phyloP scores from a whole-genome alignment of 352 stramenopile genomes.

The Phytophthora cactorum region DNA sequence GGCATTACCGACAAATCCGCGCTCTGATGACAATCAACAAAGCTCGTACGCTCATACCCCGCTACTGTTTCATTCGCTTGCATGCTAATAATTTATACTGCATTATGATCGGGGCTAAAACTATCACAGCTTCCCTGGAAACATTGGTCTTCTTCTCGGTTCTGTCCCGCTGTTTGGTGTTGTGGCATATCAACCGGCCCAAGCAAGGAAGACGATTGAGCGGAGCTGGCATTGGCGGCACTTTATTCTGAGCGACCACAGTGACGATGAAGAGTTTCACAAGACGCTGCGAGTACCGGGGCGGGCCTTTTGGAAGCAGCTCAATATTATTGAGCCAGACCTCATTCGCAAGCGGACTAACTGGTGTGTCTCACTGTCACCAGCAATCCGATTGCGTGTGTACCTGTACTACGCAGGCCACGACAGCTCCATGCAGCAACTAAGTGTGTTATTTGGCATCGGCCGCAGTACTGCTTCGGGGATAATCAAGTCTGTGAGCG shows the following conservation, averaged over 20 bases:
- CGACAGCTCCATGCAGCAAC: neutral
- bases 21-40: too few relatives aligned
- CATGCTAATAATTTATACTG: too few relatives aligned
- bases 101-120: too few relatives aligned
- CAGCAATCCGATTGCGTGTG: neutral
- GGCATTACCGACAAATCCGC: too few relatives aligned
- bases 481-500: neutral
- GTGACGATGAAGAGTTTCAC: neutral
- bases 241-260: neutral
- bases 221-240: neutral
- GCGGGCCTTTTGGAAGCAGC: neutral
- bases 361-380: neutral
- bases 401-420: neutral
- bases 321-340: neutral
- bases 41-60: too few relatives aligned
- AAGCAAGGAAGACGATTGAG: neutral
- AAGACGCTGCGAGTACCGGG: neutral
- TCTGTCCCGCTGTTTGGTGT: too few relatives aligned
- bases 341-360: neutral
- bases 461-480: neutral
- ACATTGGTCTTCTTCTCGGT: too few relatives aligned
- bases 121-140: too few relatives aligned
- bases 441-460: neutral
- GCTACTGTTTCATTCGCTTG: too few relatives aligned
- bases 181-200: neutral